Percentiles rank a stretch among this genome's conserved stretches.
phyloP scores from a whole-genome alignment of 208 protist genomes.

The Trypanosoma avium region DNA sequence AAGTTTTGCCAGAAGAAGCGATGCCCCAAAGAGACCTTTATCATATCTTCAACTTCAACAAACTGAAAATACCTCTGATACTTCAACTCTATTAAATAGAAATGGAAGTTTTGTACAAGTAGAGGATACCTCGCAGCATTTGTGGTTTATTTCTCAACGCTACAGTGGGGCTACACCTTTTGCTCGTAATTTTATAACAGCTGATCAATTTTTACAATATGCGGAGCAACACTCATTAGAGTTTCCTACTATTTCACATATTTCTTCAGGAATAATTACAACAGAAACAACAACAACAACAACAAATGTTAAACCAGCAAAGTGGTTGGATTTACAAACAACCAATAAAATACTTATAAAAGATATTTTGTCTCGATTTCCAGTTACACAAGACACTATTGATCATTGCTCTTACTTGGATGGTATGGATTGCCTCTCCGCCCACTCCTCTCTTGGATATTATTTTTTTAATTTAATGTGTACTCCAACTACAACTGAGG shows the following conservation, averaged over 20 bases:
- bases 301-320: conserved; percentile 12
- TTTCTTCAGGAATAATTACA: not conserved
- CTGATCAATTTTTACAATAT: conserved; percentile 50
- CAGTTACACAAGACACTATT: conserved; percentile 53
- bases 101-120: conserved; percentile 40
- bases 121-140: conserved; percentile 61
- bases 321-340: conserved; percentile 85
- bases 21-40: conserved; percentile 12
- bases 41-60: conserved; percentile 50
- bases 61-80: not conserved
- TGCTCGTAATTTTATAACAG: conserved; percentile 54
- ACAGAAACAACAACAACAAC: not conserved
- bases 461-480: conserved; percentile 76
- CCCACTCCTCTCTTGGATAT: conserved; percentile 47
- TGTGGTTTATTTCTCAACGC: conserved; percentile 73
- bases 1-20: conserved; percentile 28
- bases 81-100: not conserved
- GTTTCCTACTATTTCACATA: conserved; percentile 24
- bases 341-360: conserved; percentile 36
- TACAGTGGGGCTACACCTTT: conserved; percentile 38
- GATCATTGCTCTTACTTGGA: conserved; percentile 68
- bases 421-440: conserved; percentile 53
- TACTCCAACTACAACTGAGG: conserved; percentile 42
- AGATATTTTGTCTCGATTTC: conserved; percentile 60
- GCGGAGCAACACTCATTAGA: conserved; percentile 32